A percentile compares a stretch with the other conserved stretches of the same genome.
These are phyloP conservation scores for Dactylonectria macrodidyma DNA, from an alignment of 2,329 filamentous ascomycete species.

Conservation along the genomic window DNA sequence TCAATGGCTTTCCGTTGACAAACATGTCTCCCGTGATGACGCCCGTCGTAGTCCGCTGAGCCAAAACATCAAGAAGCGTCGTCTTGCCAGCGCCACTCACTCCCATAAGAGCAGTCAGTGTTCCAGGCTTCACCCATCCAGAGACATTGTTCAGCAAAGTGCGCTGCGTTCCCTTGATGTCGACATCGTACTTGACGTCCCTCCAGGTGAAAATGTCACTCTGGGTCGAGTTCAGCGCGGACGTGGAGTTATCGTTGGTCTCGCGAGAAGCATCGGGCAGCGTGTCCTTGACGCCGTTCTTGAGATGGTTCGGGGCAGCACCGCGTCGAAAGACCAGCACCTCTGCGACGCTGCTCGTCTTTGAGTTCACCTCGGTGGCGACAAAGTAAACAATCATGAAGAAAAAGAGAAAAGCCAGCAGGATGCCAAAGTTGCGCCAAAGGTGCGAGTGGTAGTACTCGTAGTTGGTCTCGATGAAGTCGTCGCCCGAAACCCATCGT, in stretches of 20 bases:
- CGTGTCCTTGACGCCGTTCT: not conserved
- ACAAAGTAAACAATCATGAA: slow-evolving; percentile 74
- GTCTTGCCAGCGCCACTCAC: slow-evolving; percentile 59
- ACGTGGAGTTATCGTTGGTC: slow-evolving; percentile 22
- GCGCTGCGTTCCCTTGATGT: slow-evolving; percentile 78
- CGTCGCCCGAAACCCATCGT: slow-evolving; percentile 67
- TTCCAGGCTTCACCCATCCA: slow-evolving; percentile 89
- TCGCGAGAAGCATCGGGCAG: slow-evolving; percentile 1
- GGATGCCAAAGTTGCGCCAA: slow-evolving; percentile 76
- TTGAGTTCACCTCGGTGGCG: slow-evolving; percentile 73
- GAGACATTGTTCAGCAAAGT: slow-evolving; percentile 79
- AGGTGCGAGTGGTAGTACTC: slow-evolving; percentile 66
- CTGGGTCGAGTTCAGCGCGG: slow-evolving; percentile 51
- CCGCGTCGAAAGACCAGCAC: slow-evolving; percentile 63
- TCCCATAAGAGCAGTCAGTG: slow-evolving; percentile 80
- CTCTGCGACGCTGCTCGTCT: slow-evolving; percentile 67
- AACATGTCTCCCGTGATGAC: slow-evolving; percentile 73
- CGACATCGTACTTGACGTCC: slow-evolving; percentile 75
- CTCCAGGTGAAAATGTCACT: slow-evolving; percentile 79
- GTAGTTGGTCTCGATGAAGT: slow-evolving; percentile 67
- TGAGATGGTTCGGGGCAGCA: slow-evolving; percentile 55
- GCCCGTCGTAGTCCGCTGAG: slow-evolving; percentile 65
- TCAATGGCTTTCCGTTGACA: slow-evolving; percentile 67
- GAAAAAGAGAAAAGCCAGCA: slow-evolving; percentile 72
- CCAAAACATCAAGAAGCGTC: slow-evolving; percentile 51